Base-by-base conservation (phyloP, 1,284 basidiomycete genomes). In the Leccinum subfulvum region DNA sequence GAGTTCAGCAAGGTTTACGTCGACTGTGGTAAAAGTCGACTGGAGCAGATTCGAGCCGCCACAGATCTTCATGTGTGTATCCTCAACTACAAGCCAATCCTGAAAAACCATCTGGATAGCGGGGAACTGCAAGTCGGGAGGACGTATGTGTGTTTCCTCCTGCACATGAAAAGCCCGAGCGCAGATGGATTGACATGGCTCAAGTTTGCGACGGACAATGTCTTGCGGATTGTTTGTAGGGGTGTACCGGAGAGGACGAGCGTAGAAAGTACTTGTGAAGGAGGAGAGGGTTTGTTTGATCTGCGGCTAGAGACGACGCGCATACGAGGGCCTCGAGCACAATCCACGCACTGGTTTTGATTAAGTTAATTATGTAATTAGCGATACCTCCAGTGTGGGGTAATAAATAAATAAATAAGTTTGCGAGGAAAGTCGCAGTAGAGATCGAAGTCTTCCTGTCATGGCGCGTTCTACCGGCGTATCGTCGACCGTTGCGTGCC, bases 141-240 rank as follows among this genome's bases (percentile, higher is more conserved):
- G 56, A 58, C 60, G 5, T 73, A 72, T 18, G 37, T 72, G 9
- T 72, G 69, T 56, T 72, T 71, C 37, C 67, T 71, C 4, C 64
- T 71, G 2, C 62, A 71, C 16, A 60, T 61, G 63, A 14, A 64
- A 23, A 18, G 30, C 13, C 55, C n/a, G 10, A 44, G 33, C n/a
- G 44, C 26, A 16, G 64, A 60, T 13, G 62, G 60, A 55, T n/a
- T 60, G 18, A 62, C 60, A n/a, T 71, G 69, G 71, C 63, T 72
- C 53, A 73, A 73, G 62, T 62, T 73, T 47, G 51, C 63, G 30
- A 69, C 69, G 13, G 70, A 71, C 37, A 72, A 73, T 52, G 30
- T 69, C 13, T 57, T 73, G 35, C 56, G 49, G 9, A 63, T 71
- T 16, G 3, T 18, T 16, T 71, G 66, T 13, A 57, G 0, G 14